These are phyloP conservation scores for Fulvia fulva DNA, from an alignment of 2,329 filamentous ascomycete species.

Conservation along the genomic window DNA sequence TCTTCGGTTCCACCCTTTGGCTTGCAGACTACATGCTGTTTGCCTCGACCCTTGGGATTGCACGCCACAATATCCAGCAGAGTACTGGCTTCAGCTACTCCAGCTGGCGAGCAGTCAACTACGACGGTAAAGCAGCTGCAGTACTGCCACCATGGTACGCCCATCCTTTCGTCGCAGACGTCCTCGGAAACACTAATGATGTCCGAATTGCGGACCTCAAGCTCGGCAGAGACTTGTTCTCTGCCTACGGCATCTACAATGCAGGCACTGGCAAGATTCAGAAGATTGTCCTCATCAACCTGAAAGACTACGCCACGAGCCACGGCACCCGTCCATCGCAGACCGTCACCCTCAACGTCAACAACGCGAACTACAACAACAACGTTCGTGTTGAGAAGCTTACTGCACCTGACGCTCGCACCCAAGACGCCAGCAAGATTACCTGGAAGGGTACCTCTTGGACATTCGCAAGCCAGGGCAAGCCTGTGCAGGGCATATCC, in stretches of 20 bases:
- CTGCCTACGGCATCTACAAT: conserved; percentile 15
- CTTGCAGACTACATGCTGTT: conserved; percentile 17
- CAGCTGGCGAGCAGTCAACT: conserved; percentile 9
- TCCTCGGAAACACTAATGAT: conserved; percentile 11
- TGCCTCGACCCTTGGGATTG: conserved; percentile 7
- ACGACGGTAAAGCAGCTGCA: conserved; percentile 8
- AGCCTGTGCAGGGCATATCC: conserved; percentile 2
- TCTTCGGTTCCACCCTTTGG: conserved; percentile 14
- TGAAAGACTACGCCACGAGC: conserved; percentile 6
- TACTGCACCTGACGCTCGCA: conserved; percentile 10
- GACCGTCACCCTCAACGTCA: conserved; percentile 5
- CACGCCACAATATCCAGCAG: conserved; percentile 17
- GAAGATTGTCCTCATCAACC: conserved; percentile 15
- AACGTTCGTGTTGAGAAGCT: conserved; percentile 7
- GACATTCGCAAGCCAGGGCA: conserved; percentile 12
- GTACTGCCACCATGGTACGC: conserved; percentile 18
- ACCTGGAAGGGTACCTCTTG: conserved; percentile 15
- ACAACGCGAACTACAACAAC: conserved; percentile 4
- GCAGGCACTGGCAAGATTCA: conserved; percentile 1
- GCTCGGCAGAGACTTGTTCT: conserved; percentile 10
- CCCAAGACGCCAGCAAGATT: conserved; percentile 14
- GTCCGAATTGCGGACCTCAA: conserved; percentile 8
- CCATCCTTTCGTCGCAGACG: conserved; percentile 17
- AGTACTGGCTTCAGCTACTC: conserved; percentile 15
- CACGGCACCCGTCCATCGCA: conserved; percentile 5